Evolutionary conservation across 163 green algal species (phyloP).

Genomic region (Chlamydomonas reinhardtii): DNA sequence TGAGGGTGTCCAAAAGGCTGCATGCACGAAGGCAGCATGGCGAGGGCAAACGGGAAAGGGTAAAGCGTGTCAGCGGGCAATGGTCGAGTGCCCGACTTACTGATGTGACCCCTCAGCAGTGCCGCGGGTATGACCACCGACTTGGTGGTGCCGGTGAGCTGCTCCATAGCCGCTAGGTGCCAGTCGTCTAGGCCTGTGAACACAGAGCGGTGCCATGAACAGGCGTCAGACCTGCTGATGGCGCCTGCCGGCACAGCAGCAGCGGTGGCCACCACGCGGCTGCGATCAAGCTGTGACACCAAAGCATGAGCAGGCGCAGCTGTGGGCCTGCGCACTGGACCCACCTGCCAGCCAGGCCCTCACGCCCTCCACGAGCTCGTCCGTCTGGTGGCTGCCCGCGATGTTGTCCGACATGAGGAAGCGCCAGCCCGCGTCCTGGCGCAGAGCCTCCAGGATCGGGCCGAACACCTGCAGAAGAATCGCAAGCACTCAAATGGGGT

Average conservation of each 20-base stretch:
- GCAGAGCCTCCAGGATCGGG: constrained; percentile 83
- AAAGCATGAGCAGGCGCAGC: too few species aligned
- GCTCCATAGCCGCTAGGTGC: constrained; percentile 78
- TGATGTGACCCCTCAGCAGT: constrained; percentile 72
- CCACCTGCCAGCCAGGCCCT: constrained; percentile 52
- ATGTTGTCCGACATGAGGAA: constrained; percentile 78
- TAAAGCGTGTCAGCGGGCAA: too few species aligned
- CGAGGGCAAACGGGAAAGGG: too few species aligned
- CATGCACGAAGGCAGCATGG: too few species aligned
- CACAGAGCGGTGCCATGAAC: too few species aligned
- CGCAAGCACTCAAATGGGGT: too few species aligned
- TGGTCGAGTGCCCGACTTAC: too few species aligned
- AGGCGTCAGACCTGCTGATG: too few species aligned
- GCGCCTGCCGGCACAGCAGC: too few species aligned
- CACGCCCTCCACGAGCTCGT: constrained; percentile 41
- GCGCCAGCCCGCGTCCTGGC: constrained; percentile 63
- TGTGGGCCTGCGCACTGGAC: not conserved
- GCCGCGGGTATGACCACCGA: constrained; percentile 84
- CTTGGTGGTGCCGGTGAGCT: constrained; percentile 77
- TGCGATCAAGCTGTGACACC: too few species aligned
- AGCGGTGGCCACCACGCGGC: too few species aligned
- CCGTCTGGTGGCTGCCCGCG: constrained; percentile 55
- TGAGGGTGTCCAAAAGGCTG: too few species aligned
- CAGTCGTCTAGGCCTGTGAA: constrained; percentile 75
- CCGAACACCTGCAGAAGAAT: constrained; percentile 66